A percentile compares a stretch with the other conserved stretches of the same genome.
Evolutionary conservation across 768 basidiomycete species (phyloP).

Genomic region (Russula griseocarnosa): DNA sequence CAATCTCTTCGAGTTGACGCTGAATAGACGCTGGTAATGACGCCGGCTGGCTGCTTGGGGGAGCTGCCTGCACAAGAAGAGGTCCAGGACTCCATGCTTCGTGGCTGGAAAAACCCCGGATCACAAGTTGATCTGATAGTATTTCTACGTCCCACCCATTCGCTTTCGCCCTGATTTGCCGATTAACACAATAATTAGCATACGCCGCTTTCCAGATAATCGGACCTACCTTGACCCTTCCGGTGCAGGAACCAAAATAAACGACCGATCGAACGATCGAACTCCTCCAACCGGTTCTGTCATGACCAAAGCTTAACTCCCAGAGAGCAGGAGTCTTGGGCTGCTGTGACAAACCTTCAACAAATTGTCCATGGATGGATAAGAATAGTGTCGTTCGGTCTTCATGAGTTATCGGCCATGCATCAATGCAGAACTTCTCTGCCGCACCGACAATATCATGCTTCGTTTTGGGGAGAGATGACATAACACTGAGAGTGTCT

Average conservation of each 20-base stretch:
- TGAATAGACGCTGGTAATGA: conserved; percentile 40
- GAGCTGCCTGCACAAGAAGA: conserved; percentile 62
- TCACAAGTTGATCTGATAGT: conserved; percentile 80
- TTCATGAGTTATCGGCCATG: conserved; percentile 70
- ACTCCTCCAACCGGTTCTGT: conserved; percentile 70
- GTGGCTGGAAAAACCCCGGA: conserved; percentile 79
- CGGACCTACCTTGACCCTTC: conserved; percentile 75
- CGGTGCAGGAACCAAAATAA: conserved; percentile 76
- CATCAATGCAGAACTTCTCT: conserved; percentile 83
- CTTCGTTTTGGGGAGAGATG: conserved; percentile 65
- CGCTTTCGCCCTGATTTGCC: conserved; percentile 55
- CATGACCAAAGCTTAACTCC: conserved; percentile 10
- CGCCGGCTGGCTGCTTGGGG: conserved; percentile 31
- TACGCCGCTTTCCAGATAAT: conserved; percentile 2
- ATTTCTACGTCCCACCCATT: conserved; percentile 90
- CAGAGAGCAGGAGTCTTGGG: background rate
- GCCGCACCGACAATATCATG: conserved; percentile 79
- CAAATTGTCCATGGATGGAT: conserved; percentile 85
- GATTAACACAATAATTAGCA: conserved; percentile 24
- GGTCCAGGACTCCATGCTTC: conserved; percentile 77
- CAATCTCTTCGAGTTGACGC: conserved; percentile 52
- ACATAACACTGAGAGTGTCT: conserved; percentile 55
- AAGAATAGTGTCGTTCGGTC: conserved; percentile 55
- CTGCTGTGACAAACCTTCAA: conserved; percentile 61
- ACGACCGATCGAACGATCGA: conserved; percentile 90